Conservation (phyloP, 257 asterid species). For the Schizonepeta tenuifolia region DNA sequence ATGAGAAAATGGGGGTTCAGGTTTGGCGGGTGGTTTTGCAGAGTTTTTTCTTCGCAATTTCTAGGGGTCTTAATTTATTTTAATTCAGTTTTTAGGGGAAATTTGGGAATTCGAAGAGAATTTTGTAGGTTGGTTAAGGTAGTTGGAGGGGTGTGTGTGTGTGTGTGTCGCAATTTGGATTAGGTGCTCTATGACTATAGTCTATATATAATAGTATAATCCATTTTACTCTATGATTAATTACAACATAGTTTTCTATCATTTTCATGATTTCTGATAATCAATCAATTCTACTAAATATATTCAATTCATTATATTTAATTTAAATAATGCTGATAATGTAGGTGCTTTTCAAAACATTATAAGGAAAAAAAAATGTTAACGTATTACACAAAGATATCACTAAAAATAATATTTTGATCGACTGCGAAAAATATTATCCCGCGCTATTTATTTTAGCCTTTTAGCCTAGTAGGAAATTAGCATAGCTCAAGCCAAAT, state of each 20-base stretch:
- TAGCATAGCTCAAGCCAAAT: neutral
- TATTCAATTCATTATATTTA: neutral
- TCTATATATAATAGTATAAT: neutral
- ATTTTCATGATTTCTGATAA: neutral
- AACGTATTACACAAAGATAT: no score
- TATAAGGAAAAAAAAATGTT: no score
- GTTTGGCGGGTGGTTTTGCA: slow-evolving; percentile 39
- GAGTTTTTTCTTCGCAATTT: slow-evolving; percentile 25
- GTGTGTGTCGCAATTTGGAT: slow-evolving; percentile 9
- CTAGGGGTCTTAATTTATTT: neutral
- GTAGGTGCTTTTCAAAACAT: no score
- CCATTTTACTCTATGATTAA: neutral
- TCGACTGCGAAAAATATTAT: no score
- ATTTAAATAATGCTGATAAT: neutral
- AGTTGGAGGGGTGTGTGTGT: slow-evolving; percentile 30
- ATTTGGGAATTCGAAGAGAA: slow-evolving; percentile 20
- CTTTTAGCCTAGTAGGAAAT: no score
- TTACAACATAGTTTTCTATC: slow-evolving; percentile 1
- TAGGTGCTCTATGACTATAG: neutral
- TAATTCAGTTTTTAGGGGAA: neutral
- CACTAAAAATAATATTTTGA: no score
- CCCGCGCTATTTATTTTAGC: no score
- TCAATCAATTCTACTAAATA: no score
- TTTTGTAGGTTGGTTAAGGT: slow-evolving; percentile 32
- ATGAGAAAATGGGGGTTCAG: slow-evolving; percentile 28